Percentiles rank a stretch among this genome's conserved stretches.
These are phyloP conservation scores for Schizonepeta tenuifolia DNA, from an alignment of 257 asterid genomes.

Conservation along the genomic window DNA sequence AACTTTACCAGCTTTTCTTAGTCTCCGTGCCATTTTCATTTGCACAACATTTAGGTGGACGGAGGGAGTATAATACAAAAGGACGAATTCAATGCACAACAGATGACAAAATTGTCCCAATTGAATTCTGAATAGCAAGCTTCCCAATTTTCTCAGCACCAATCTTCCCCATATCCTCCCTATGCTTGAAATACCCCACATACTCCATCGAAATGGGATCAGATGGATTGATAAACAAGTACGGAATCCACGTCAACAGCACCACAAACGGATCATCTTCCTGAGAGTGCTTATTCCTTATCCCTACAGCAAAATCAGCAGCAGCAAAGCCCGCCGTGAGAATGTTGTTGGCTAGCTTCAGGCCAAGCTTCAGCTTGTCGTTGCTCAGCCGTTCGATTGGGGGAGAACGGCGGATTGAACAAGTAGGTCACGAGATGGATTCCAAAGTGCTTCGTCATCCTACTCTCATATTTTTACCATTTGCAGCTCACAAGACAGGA, in stretches of 20 bases:
- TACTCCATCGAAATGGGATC: conserved; percentile 76
- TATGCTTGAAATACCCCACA: conserved; percentile 60
- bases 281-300: not conserved
- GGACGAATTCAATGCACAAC: too few relatives aligned
- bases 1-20: too few relatives aligned
- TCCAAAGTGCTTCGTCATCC: conserved; percentile 42
- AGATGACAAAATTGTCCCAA: conserved; percentile 48
- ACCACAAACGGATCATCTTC: conserved; percentile 40
- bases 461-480: too few relatives aligned
- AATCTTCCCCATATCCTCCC: conserved; percentile 62
- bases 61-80: too few relatives aligned
- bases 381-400: conserved; percentile 54
- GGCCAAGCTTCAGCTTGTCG: conserved; percentile 56
- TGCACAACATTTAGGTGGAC: too few relatives aligned
- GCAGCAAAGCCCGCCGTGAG: conserved; percentile 68
- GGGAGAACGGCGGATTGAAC: conserved; percentile 80
- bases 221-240: conserved; percentile 58
- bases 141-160: conserved; percentile 62
- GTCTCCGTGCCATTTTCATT: too few relatives aligned
- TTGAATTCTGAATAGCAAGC: conserved; percentile 63
- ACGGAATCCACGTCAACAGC: conserved; percentile 72
- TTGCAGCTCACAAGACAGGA: too few relatives aligned
- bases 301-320: conserved; percentile 20
- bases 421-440: conserved; percentile 61
- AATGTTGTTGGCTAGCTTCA: conserved; percentile 54